These are phyloP conservation scores for Cryptosporidium ubiquitum DNA, from an alignment of 169 alveolate genomes.

Conservation along the genomic window DNA sequence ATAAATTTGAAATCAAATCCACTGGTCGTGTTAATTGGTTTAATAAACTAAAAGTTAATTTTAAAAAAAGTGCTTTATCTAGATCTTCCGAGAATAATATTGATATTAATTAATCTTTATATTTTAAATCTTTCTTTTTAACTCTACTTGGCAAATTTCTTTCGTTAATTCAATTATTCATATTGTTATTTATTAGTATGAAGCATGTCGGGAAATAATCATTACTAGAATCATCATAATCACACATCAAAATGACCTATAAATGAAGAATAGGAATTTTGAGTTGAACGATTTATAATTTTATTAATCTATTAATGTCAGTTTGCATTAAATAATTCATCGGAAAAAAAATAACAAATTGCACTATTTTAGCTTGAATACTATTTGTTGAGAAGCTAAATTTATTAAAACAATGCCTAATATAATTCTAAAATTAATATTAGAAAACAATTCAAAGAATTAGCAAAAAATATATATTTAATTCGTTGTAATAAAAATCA, in stretches of 20 bases:
- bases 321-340: not conserved
- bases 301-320: no score
- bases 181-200: not conserved
- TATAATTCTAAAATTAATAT: no score
- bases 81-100: not conserved
- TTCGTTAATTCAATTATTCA: no score
- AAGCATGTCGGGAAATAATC: not conserved
- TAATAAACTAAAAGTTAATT: not conserved
- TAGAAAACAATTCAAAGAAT: no score
- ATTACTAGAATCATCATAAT: no score
- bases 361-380: not conserved
- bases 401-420: not conserved
- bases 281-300: no score
- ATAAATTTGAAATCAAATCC: not conserved
- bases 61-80: not conserved
- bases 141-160: not conserved
- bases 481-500: not conserved
- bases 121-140: no score
- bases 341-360: not conserved
- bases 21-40: not conserved
- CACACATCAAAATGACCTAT: not conserved
- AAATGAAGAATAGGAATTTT: no score
- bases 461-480: no score
- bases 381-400: no score
- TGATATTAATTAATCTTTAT: not conserved